A percentile compares a stretch with the other conserved stretches of the same genome.
Evolutionary conservation across 495 filamentous ascomycete genomes (phyloP).

Genomic region (Jackrogersella multiformis): DNA sequence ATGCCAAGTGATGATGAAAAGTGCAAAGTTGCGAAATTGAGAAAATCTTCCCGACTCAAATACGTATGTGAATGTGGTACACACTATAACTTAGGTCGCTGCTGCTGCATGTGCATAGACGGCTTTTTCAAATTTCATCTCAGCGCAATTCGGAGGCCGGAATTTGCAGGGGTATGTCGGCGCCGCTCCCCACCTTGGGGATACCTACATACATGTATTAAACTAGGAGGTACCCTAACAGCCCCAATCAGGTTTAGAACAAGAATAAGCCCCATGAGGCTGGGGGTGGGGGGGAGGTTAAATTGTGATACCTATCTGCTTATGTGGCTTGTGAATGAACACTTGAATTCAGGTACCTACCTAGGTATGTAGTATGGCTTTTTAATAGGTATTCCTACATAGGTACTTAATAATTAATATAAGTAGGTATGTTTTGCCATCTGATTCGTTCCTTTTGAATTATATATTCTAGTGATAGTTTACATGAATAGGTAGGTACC

Average conservation of each 20-base stretch:
- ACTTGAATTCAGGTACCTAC: no score
- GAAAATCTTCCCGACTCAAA: conserved; percentile 30
- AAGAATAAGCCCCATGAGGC: conserved; percentile 24
- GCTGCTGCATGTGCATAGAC: conserved; percentile 10
- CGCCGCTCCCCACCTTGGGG: neutral
- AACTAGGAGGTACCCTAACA: conserved; percentile 5
- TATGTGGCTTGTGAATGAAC: conserved; percentile 6
- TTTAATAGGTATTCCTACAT: no score
- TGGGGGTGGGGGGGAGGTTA: no score
- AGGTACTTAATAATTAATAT: no score
- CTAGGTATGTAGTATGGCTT: neutral
- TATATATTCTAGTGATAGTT: no score
- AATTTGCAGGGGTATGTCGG: conserved; percentile 21
- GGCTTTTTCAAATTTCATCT: conserved; percentile 13
- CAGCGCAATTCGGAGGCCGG: conserved; percentile 37
- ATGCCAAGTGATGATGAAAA: neutral
- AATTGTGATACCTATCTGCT: no score
- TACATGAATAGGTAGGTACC: neutral
- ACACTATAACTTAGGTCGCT: conserved; percentile 3
- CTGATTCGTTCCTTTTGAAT: no score
- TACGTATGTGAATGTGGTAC: conserved; percentile 38
- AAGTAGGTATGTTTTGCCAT: no score
- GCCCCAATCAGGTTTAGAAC: no score
- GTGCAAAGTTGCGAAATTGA: conserved; percentile 21
- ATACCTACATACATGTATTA: neutral